A percentile compares a stretch with the other conserved stretches of the same genome.
Conservation (phyloP, 495 filamentous ascomycete genomes). For the Trichocladium uniseriatum region DNA sequence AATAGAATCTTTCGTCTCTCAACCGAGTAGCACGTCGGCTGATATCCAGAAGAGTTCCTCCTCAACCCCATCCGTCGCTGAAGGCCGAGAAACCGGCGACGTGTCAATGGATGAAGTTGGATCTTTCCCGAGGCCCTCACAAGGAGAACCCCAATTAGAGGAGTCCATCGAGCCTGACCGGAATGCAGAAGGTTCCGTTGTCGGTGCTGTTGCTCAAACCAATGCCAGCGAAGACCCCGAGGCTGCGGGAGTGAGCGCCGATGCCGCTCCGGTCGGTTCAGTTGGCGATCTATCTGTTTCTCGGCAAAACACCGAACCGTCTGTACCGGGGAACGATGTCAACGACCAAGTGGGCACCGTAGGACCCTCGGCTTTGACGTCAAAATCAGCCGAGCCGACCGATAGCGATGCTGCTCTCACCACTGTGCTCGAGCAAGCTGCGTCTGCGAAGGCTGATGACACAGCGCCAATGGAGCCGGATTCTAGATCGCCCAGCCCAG, state of each 20-base stretch:
- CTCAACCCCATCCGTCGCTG: background rate
- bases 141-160: background rate
- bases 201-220: background rate
- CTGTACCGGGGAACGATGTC: background rate
- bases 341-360: background rate
- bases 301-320: background rate
- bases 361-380: too few species aligned
- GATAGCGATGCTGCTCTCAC: background rate
- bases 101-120: conserved; percentile 10
- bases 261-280: background rate
- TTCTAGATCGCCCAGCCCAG: conserved; percentile 16
- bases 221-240: background rate
- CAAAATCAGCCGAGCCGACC: background rate
- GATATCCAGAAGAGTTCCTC: background rate
- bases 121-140: background rate
- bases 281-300: background rate
- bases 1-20: background rate
- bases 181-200: background rate
- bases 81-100: conserved; percentile 5
- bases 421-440: background rate
- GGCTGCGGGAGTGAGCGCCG: background rate
- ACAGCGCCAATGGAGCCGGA: conserved; percentile 23
- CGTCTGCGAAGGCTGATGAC: conserved; percentile 9
- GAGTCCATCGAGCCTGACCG: background rate
- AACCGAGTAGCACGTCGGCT: background rate